Conservation (phyloP, 2,329 filamentous ascomycete species). For the Aspergillus proliferans region DNA sequence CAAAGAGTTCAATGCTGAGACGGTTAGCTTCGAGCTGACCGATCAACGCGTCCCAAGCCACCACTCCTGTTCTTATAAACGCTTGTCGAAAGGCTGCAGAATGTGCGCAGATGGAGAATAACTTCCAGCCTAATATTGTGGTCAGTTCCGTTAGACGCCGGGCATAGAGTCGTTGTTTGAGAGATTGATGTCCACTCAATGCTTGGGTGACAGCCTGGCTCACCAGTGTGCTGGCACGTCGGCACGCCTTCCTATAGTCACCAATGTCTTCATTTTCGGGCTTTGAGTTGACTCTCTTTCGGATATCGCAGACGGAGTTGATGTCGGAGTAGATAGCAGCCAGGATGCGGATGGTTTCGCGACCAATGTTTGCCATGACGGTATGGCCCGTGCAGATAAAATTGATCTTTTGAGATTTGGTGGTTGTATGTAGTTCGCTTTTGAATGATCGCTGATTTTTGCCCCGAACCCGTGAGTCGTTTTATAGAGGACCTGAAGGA, state of each 20-base stretch:
- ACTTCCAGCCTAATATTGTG: constrained; percentile 16
- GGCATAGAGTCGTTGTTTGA: background rate
- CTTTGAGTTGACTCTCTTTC: background rate
- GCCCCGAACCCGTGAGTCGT: too few relatives aligned
- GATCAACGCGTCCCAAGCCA: constrained; percentile 13
- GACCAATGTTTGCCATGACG: background rate
- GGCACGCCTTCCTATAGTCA: background rate
- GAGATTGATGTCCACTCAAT: background rate
- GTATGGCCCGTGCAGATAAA: background rate
- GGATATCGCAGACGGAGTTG: background rate
- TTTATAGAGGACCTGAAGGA: too few relatives aligned
- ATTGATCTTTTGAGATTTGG: background rate
- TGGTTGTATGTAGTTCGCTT: background rate
- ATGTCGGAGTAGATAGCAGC: constrained; percentile 7
- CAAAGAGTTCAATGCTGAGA: constrained; percentile 21
- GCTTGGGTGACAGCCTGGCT: background rate
- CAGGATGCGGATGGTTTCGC: background rate
- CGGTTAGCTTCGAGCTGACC: constrained; percentile 10
- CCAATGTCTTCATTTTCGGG: background rate
- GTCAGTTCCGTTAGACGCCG: background rate
- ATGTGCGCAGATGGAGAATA: constrained; percentile 21
- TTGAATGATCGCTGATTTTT: background rate
- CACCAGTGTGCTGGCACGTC: constrained; percentile 1
- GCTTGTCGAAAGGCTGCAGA: constrained; percentile 19
- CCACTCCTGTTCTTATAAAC: constrained; percentile 1